Evolutionary conservation across 352 stramenopile species (phyloP).

Genomic region (Globisporangium abappressorium): DNA sequence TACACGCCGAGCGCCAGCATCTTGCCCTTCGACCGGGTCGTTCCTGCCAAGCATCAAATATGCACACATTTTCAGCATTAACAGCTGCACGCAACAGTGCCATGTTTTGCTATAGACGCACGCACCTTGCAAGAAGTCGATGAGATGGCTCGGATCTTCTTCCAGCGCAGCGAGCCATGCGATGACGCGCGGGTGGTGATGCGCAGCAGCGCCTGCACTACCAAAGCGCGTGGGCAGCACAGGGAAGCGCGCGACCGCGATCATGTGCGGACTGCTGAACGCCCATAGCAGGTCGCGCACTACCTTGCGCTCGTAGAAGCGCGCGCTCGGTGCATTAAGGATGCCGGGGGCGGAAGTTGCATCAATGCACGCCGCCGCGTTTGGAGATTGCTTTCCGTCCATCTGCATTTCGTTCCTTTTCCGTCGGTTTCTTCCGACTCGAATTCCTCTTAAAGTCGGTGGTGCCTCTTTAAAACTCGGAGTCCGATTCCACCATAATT

Average conservation of each 20-base stretch:
- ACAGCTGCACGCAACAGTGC: not conserved
- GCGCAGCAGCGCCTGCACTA: slow-evolving; percentile 15
- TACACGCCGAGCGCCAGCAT: slow-evolving; percentile 63
- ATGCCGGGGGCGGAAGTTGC: no score
- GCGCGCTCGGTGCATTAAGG: not conserved
- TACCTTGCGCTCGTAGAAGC: slow-evolving; percentile 43
- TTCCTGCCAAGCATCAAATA: slow-evolving; percentile 21
- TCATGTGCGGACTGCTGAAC: slow-evolving; percentile 56
- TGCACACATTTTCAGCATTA: not conserved
- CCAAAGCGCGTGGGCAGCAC: slow-evolving; percentile 43
- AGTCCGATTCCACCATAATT: no score
- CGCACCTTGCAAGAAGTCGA: slow-evolving; percentile 55
- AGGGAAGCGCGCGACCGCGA: slow-evolving; percentile 34
- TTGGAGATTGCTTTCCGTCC: not conserved
- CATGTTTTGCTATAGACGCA: not conserved
- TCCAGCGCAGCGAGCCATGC: slow-evolving; percentile 50
- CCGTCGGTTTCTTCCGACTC: no score
- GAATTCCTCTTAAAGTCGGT: no score
- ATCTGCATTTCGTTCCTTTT: not conserved
- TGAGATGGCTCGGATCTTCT: slow-evolving; percentile 35
- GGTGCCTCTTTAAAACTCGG: no score
- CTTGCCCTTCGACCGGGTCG: slow-evolving; percentile 27
- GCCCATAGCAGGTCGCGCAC: slow-evolving; percentile 68
- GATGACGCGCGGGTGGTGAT: slow-evolving; percentile 28
- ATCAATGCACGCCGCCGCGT: not conserved